Conservation (phyloP, 2,329 filamentous ascomycete genomes). For the Arthroderma sp. region DNA sequence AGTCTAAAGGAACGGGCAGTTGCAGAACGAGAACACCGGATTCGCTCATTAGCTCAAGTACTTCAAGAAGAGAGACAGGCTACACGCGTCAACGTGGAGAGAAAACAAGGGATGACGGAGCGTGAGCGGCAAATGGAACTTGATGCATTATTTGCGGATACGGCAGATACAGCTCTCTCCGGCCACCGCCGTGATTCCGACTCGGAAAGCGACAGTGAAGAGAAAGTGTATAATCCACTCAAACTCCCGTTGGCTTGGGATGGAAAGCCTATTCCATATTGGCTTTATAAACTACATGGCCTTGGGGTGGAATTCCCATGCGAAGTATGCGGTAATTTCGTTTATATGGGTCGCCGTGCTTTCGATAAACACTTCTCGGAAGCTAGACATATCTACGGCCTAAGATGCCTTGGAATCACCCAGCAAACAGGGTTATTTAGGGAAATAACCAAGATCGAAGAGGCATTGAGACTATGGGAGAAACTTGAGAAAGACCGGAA, state of each 20-base stretch:
- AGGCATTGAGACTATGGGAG: constrained; percentile 79
- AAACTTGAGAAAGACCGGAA: constrained; percentile 82
- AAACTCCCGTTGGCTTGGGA: constrained; percentile 96
- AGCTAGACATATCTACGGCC: constrained; percentile 76
- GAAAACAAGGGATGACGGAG: constrained; percentile 94
- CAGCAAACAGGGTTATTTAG: constrained; percentile 74
- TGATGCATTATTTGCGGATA: constrained; percentile 64
- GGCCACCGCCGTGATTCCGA: constrained; percentile 39
- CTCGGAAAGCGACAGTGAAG: constrained; percentile 57
- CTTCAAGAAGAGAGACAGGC: constrained; percentile 83
- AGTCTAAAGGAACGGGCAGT: constrained; percentile 78
- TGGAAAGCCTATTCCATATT: constrained; percentile 96
- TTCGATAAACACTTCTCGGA: constrained; percentile 99
- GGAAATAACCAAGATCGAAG: constrained; percentile 84
- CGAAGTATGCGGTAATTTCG: constrained; percentile 94
- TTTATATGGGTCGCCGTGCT: constrained; percentile 93
- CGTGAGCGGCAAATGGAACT: constrained; percentile 88
- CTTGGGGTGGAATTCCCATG: constrained; percentile 89
- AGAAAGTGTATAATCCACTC: constrained; percentile 90
- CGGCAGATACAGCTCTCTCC: constrained; percentile 28
- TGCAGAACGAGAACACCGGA: constrained; percentile 73
- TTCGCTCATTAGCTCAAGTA: constrained; percentile 63
- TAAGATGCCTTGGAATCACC: constrained; percentile 87
- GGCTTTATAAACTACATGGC: constrained; percentile 94
- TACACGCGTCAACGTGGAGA: constrained; percentile 87